Evolutionary conservation across 202 grass and related monocot species (phyloP).

Genomic region (Musa balbisiana): DNA sequence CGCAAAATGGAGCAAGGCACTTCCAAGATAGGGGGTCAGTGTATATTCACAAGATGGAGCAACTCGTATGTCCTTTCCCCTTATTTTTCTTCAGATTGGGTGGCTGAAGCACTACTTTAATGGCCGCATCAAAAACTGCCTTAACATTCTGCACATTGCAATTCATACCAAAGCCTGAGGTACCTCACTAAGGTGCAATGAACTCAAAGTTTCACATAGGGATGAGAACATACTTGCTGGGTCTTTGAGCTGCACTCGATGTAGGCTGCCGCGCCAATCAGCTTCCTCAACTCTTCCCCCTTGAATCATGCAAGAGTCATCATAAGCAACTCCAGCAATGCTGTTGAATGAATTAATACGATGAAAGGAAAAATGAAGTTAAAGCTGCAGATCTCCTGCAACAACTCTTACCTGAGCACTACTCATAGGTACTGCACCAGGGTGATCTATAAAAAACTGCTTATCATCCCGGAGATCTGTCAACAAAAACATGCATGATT

Average conservation of each 20-base stretch:
- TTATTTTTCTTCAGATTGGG: not conserved
- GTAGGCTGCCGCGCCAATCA: not conserved
- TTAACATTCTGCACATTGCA: not conserved
- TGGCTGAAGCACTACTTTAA: not conserved
- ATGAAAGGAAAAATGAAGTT: not conserved
- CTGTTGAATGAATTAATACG: not conserved
- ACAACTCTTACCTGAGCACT: not conserved
- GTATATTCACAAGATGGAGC: constrained; percentile 5
- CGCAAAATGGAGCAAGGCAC: too few species aligned
- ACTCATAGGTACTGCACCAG: not conserved
- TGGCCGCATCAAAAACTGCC: not conserved
- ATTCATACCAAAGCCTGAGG: not conserved
- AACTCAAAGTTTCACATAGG: not conserved
- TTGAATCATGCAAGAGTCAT: not conserved
- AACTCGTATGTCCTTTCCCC: constrained; percentile 4
- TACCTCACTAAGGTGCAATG: not conserved
- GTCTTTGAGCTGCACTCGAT: not conserved
- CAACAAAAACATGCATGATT: not conserved
- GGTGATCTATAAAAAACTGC: constrained; percentile 9
- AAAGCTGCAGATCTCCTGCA: not conserved
- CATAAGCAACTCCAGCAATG: not conserved
- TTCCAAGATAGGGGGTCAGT: not conserved
- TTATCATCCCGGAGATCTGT: constrained; percentile 9
- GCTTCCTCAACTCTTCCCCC: constrained; percentile 6
- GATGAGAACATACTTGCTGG: not conserved